Evolutionary conservation across 176 grass and related monocot genomes (phyloP).

Genomic region (Saccharum spontaneum): DNA sequence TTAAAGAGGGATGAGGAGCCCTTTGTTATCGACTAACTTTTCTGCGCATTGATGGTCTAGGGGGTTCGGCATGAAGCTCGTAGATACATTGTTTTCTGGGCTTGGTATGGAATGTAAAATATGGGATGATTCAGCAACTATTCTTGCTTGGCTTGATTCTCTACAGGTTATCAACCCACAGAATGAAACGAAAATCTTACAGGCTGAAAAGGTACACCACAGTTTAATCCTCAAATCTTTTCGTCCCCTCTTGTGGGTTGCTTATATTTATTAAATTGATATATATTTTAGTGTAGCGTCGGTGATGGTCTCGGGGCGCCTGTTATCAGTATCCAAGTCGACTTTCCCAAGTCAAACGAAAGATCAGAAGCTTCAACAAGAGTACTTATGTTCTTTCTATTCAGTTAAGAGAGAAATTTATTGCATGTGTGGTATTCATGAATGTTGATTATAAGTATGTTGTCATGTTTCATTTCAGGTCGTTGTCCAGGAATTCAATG

Average conservation of each 20-base stretch:
- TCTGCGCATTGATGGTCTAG: constrained; percentile 43
- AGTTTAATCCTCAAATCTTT: constrained; percentile 20
- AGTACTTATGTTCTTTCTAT: constrained; percentile 49
- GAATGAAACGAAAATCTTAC: constrained; percentile 61
- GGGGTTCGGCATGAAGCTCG: constrained; percentile 47
- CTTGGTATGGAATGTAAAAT: constrained; percentile 74
- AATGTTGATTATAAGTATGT: constrained; percentile 26
- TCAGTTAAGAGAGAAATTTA: constrained; percentile 30
- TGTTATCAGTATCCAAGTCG: constrained; percentile 70
- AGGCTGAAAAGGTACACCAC: constrained; percentile 60
- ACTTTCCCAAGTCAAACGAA: constrained; percentile 58
- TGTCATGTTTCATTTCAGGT: constrained; percentile 52
- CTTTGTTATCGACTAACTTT: constrained; percentile 31
- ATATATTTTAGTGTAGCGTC: constrained; percentile 51
- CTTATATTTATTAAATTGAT: constrained; percentile 36
- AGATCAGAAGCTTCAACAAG: constrained; percentile 60
- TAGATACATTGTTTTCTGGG: constrained; percentile 52
- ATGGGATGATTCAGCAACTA: constrained; percentile 73
- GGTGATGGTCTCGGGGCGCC: constrained; percentile 40
- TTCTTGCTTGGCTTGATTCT: constrained; percentile 73
- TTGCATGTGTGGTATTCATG: constrained; percentile 27
- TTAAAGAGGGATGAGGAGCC: background rate
- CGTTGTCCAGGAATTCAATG: constrained; percentile 65
- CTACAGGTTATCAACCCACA: constrained; percentile 66
- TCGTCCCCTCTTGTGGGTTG: constrained; percentile 32